A percentile compares a stretch with the other conserved stretches of the same genome.
These are phyloP conservation scores for Mangifera indica DNA, from an alignment of 345 rosid genomes.

Conservation along the genomic window DNA sequence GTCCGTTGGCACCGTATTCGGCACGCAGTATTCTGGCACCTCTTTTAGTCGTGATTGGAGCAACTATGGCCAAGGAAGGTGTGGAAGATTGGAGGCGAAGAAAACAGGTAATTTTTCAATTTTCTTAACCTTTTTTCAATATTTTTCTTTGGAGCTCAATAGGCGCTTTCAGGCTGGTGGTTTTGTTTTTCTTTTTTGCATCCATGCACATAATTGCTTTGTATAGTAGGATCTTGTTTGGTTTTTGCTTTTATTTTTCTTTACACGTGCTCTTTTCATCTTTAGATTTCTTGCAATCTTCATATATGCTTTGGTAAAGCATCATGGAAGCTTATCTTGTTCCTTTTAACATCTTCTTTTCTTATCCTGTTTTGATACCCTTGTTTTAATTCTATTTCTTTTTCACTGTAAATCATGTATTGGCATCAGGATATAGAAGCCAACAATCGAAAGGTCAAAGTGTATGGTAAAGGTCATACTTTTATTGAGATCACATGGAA, in stretches of 20 bases:
- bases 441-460: conserved; percentile 66
- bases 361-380: neutral
- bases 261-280: conserved; percentile 2
- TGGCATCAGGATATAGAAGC: conserved; percentile 78
- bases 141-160: neutral
- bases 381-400: neutral
- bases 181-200: neutral
- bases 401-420: neutral
- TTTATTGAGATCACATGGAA: too few relatives aligned
- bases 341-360: neutral
- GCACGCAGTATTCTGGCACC: too few relatives aligned
- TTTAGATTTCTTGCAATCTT: neutral
- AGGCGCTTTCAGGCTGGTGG: too few relatives aligned
- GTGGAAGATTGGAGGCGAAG: too few relatives aligned
- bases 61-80: too few relatives aligned
- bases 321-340: neutral
- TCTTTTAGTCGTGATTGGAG: too few relatives aligned
- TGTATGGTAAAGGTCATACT: too few relatives aligned
- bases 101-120: conserved; percentile 29
- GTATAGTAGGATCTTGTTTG: neutral
- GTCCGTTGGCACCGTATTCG: too few relatives aligned
- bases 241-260: neutral
- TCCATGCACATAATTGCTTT: neutral
- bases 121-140: conserved; percentile 1
- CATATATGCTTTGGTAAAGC: neutral